phyloP scores from a whole-genome alignment of 768 basidiomycete species.

The Pulveroboletus sp. region DNA sequence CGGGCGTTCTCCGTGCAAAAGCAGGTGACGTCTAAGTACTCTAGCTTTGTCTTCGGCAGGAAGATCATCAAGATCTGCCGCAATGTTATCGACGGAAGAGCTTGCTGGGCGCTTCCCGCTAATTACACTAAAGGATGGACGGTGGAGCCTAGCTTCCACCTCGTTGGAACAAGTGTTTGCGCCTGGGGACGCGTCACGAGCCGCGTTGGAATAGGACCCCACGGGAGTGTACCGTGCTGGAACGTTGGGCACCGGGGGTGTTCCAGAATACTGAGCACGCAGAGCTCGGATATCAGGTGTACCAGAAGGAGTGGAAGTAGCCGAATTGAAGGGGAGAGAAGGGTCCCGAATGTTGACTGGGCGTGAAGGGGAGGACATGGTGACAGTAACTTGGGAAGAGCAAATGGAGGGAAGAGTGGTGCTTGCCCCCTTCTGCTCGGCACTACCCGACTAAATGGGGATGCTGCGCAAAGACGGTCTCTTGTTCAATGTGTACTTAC shows the following conservation, averaged over 20 bases:
- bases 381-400: neutral
- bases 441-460: too few species aligned
- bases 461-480: too few species aligned
- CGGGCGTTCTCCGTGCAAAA: constrained; percentile 62
- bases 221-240: constrained; percentile 53
- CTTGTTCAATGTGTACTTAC: too few species aligned
- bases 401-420: neutral
- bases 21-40: constrained; percentile 77
- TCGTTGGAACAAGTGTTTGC: constrained; percentile 8
- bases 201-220: constrained; percentile 7
- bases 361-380: constrained; percentile 55
- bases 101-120: constrained; percentile 34
- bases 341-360: constrained; percentile 48
- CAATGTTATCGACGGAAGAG: constrained; percentile 29
- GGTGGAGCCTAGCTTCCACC: constrained; percentile 13
- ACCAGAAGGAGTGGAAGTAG: constrained; percentile 40
- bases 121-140: constrained; percentile 36
- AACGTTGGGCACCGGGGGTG: constrained; percentile 49
- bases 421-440: neutral
- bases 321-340: constrained; percentile 12
- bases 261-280: constrained; percentile 64
- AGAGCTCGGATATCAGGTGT: constrained; percentile 65
- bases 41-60: constrained; percentile 83
- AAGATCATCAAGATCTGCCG: constrained; percentile 53
- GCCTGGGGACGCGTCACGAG: constrained; percentile 11